These are phyloP conservation scores for Pseudozyma pruni DNA, from an alignment of 1,284 basidiomycete species.

Conservation along the genomic window DNA sequence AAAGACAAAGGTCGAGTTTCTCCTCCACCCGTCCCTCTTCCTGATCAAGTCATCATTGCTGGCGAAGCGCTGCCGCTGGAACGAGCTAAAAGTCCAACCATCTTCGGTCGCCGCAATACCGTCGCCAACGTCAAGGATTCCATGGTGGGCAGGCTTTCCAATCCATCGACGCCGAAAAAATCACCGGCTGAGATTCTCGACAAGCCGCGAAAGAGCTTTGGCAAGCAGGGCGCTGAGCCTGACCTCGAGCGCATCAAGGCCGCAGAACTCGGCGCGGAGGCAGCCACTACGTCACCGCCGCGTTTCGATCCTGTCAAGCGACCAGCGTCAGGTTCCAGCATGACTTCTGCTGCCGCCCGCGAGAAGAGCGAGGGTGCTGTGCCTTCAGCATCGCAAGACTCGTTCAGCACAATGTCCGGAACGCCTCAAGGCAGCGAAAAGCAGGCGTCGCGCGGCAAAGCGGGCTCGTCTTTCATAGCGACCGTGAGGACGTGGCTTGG, in stretches of 20 bases:
- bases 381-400: slow-evolving; percentile 52
- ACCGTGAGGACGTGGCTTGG: slow-evolving; percentile 84
- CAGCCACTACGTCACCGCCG: slow-evolving; percentile 23
- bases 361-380: slow-evolving; percentile 18
- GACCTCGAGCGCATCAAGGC: slow-evolving; percentile 47
- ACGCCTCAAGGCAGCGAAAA: slow-evolving; percentile 46
- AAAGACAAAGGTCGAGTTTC: slow-evolving; percentile 30
- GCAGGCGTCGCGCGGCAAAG: slow-evolving; percentile 25
- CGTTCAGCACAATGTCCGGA: slow-evolving; percentile 52
- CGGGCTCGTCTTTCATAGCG: slow-evolving; percentile 53
- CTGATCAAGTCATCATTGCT: slow-evolving; percentile 40
- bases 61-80: slow-evolving; percentile 46
- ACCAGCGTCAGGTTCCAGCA: neutral
- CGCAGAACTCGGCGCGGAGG: slow-evolving; percentile 25
- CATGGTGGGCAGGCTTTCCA: slow-evolving; percentile 31
- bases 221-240: slow-evolving; percentile 34
- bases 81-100: slow-evolving; percentile 50
- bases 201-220: slow-evolving; percentile 32
- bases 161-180: slow-evolving; percentile 47
- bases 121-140: slow-evolving; percentile 41
- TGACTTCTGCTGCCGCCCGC: too few species aligned
- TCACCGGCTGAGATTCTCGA: slow-evolving; percentile 9
- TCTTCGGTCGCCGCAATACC: slow-evolving; percentile 49
- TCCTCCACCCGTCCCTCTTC: slow-evolving; percentile 6
- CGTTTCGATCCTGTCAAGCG: slow-evolving; percentile 4